Conservation (phyloP, 2,329 filamentous ascomycete species). For the Aureobasidium pullulans region DNA sequence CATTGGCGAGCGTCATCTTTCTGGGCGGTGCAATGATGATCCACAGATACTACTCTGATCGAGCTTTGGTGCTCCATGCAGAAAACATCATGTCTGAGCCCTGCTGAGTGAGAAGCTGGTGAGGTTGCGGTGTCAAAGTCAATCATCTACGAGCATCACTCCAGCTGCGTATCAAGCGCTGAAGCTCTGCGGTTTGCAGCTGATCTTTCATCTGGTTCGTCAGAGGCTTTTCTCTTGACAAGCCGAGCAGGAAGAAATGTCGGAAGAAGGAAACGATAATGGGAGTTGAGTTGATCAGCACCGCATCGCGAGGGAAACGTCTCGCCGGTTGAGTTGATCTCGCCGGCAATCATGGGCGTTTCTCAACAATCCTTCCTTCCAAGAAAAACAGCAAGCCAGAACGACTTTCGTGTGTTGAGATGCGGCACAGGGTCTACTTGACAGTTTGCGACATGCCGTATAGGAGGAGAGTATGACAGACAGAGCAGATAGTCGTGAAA, state of each 20-base stretch:
- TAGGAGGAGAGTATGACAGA: background rate
- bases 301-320: background rate
- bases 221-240: no score
- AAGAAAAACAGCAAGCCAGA: background rate
- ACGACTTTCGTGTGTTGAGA: background rate
- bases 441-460: background rate
- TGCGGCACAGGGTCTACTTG: background rate
- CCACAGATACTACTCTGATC: no score
- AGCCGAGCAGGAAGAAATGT: background rate
- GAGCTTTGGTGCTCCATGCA: no score
- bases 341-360: background rate
- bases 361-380: background rate
- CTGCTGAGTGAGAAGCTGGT: no score
- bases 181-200: no score
- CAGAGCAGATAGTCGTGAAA: background rate
- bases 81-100: no score
- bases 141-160: no score
- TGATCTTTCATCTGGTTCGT: background rate
- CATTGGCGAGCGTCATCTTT: no score
- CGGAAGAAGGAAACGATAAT: background rate
- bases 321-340: background rate
- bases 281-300: background rate
- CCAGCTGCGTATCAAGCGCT: no score
- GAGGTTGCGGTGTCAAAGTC: no score
- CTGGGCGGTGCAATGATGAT: no score